Conservation (phyloP, 306 rosid species). For the Rosa chinensis region DNA sequence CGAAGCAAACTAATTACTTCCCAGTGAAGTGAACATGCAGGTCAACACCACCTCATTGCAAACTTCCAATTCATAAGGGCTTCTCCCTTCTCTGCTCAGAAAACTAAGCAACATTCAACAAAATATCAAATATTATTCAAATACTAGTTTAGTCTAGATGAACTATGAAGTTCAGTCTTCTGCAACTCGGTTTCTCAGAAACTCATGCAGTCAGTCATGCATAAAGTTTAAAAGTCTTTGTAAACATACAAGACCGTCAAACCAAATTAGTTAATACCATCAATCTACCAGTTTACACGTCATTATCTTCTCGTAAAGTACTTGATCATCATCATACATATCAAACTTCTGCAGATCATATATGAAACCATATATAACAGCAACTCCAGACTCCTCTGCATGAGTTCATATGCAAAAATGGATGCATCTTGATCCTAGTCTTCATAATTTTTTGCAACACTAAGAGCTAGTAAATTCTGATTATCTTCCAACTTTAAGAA, state of each 20-base stretch:
- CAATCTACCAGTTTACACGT: background rate
- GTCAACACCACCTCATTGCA: conserved; percentile 3
- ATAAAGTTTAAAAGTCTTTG: background rate
- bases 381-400: background rate
- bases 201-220: background rate
- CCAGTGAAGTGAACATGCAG: background rate
- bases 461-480: background rate
- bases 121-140: background rate
- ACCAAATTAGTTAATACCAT: background rate
- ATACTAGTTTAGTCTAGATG: background rate
- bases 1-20: conserved; percentile 18
- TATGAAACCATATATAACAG: background rate
- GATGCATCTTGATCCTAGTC: background rate
- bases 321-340: background rate
- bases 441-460: background rate
- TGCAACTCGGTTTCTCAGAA: background rate
- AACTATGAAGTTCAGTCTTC: background rate
- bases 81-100: conserved; percentile 1
- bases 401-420: background rate
- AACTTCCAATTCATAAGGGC: background rate
- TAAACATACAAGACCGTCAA: background rate
- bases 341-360: background rate
- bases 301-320: no score
- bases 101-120: background rate
- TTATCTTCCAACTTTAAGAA: background rate